Conservation (phyloP, 1,139 yeast species). For the Protomyces inouyei region DNA sequence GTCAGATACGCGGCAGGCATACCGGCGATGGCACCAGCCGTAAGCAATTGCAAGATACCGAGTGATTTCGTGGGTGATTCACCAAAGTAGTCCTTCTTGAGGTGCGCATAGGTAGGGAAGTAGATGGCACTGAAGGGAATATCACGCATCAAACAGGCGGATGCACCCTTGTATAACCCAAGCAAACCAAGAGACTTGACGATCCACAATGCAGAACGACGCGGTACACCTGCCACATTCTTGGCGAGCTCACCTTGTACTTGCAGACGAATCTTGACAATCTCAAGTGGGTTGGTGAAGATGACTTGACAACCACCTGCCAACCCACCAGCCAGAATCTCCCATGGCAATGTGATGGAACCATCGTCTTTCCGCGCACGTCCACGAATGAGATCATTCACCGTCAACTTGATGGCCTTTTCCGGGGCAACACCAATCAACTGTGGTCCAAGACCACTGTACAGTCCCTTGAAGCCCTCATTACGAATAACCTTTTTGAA, state of each 20-base stretch:
- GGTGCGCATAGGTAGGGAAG: slow-evolving; percentile 94
- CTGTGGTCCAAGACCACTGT: slow-evolving; percentile 92
- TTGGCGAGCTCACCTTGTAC: slow-evolving; percentile 73
- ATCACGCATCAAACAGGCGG: slow-evolving; percentile 89
- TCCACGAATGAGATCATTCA: slow-evolving; percentile 80
- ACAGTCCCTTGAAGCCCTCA: slow-evolving; percentile 86
- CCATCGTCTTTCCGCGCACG: slow-evolving; percentile 57
- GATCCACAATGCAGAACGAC: slow-evolving; percentile 62
- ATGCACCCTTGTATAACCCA: slow-evolving; percentile 87
- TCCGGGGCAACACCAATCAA: slow-evolving; percentile 97
- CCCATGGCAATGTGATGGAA: slow-evolving; percentile 62
- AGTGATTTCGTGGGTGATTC: slow-evolving; percentile 70
- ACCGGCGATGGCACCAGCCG: slow-evolving; percentile 93
- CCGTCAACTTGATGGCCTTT: slow-evolving; percentile 93
- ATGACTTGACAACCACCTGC: slow-evolving; percentile 98
- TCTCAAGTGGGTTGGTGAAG: slow-evolving; percentile 93
- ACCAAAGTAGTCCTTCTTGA: slow-evolving; percentile 73
- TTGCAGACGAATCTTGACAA: slow-evolving; percentile 90
- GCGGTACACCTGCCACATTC: slow-evolving; percentile 43
- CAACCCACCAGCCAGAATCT: slow-evolving; percentile 79
- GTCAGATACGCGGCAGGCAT: slow-evolving; percentile 74
- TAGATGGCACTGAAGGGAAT: slow-evolving; percentile 96
- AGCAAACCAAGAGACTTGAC: slow-evolving; percentile 71
- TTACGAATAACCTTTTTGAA: slow-evolving; percentile 65
- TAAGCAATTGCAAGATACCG: slow-evolving; percentile 74